These are phyloP conservation scores for Zarea fungicola DNA, from an alignment of 2,329 filamentous ascomycete species.

Conservation along the genomic window DNA sequence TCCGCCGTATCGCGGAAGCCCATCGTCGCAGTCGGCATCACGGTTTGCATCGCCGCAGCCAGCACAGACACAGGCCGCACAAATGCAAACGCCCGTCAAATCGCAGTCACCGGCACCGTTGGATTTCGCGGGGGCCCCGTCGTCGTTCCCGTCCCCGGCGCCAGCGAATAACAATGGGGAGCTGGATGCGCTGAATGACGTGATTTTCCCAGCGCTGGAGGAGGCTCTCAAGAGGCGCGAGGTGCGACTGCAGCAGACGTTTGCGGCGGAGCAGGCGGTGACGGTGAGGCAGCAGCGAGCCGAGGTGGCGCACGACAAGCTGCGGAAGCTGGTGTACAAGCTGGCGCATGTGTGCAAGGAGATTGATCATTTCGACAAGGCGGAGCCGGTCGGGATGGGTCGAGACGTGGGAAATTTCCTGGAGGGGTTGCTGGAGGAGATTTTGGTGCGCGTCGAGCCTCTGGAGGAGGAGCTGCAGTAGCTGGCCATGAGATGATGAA, in stretches of 20 bases:
- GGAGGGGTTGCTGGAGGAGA: conserved; percentile 89
- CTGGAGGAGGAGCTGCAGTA: conserved; percentile 55
- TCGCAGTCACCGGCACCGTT: conserved; percentile 26
- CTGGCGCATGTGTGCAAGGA: conserved; percentile 79
- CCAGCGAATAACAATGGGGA: conserved; percentile 59
- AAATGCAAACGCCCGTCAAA: conserved; percentile 21
- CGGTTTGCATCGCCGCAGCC: conserved; percentile 13
- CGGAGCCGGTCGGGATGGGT: conserved; percentile 88
- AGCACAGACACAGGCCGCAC: conserved; percentile 13
- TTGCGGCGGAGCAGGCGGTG: conserved; percentile 31
- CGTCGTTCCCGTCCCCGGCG: conserved; percentile 52
- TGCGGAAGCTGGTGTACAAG: conserved; percentile 76
- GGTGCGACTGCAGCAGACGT: conserved; percentile 45
- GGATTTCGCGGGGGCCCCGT: conserved; percentile 32
- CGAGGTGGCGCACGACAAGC: conserved; percentile 71
- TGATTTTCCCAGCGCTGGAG: conserved; percentile 89
- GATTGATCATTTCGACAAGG: conserved; percentile 82
- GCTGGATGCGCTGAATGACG: conserved; percentile 80
- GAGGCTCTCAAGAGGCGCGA: conserved; percentile 80
- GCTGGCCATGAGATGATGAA: too few relatives aligned
- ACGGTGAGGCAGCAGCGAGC: conserved; percentile 62
- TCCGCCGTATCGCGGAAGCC: conserved; percentile 45
- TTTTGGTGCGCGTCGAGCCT: conserved; percentile 85
- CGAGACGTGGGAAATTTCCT: conserved; percentile 83
- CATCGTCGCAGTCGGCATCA: conserved; percentile 26